Conservation (phyloP, 1,139 yeast genomes). For the Ogataea hybrid region DNA sequence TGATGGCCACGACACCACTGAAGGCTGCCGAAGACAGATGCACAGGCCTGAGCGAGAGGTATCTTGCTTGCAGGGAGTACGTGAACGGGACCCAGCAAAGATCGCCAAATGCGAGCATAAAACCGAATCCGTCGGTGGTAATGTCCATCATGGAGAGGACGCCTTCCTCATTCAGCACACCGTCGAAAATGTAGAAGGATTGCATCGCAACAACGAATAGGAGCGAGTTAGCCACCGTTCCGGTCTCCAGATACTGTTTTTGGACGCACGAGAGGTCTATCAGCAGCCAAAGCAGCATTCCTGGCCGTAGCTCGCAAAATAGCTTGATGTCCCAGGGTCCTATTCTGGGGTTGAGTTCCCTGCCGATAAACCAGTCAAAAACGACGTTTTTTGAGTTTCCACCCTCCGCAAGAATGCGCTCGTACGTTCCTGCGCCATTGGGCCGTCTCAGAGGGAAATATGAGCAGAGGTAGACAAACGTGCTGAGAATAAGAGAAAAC, state of each 20-base stretch:
- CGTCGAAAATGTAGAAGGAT: conserved; percentile 83
- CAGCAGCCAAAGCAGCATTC: conserved; percentile 81
- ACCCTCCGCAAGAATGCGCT: conserved; percentile 74
- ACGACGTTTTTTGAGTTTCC: conserved; percentile 78
- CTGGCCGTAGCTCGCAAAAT: conserved; percentile 94
- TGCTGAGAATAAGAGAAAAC: conserved; percentile 63
- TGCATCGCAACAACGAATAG: conserved; percentile 68
- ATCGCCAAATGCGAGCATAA: conserved; percentile 94
- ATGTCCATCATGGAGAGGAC: conserved; percentile 91
- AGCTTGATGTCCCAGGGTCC: conserved; percentile 85
- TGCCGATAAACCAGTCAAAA: conserved; percentile 96
- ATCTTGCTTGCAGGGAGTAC: conserved; percentile 83
- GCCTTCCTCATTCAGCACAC: conserved; percentile 89
- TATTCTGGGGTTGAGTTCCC: conserved; percentile 90
- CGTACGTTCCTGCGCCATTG: conserved; percentile 57
- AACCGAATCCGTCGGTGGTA: conserved; percentile 96
- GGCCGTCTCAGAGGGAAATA: conserved; percentile 53
- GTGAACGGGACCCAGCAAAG: conserved; percentile 93
- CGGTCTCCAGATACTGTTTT: conserved; percentile 65
- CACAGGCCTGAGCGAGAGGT: conserved; percentile 63
- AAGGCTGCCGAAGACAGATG: conserved; percentile 47
- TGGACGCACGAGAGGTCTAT: conserved; percentile 80
- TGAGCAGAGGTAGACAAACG: conserved; percentile 64
- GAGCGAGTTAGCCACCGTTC: conserved; percentile 70
- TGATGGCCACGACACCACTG: conserved; percentile 43